Percentiles rank a stretch among this genome's conserved stretches.
phyloP scores from a whole-genome alignment of 2,329 filamentous ascomycete species.

The Aspergillus sclerotialis region DNA sequence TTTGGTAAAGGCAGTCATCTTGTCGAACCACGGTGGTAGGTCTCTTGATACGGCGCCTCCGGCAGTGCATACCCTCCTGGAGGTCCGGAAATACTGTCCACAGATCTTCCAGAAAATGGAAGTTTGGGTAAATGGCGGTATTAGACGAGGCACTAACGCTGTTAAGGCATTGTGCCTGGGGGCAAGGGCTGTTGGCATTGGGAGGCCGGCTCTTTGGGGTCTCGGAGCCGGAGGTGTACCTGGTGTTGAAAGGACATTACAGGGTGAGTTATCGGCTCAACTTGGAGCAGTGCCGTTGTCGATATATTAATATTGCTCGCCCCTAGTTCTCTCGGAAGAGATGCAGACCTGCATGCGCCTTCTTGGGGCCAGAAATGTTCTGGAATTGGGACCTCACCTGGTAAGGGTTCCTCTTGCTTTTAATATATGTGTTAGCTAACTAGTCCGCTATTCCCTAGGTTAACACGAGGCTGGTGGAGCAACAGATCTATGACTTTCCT shows the following conservation, averaged over 20 bases:
- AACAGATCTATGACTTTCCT: too few relatives aligned
- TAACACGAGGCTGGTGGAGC: too few relatives aligned
- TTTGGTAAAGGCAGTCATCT: slow-evolving; percentile 80
- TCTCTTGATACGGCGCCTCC: slow-evolving; percentile 90
- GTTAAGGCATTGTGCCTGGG: slow-evolving; percentile 92
- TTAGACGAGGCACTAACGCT: slow-evolving; percentile 86
- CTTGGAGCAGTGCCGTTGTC: too few relatives aligned
- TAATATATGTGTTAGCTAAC: too few relatives aligned
- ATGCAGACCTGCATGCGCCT: slow-evolving; percentile 99
- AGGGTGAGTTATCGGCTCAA: too few relatives aligned
- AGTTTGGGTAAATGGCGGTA: slow-evolving; percentile 83
- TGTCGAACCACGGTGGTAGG: slow-evolving; percentile 92
- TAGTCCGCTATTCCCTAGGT: too few relatives aligned
- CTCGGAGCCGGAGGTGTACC: slow-evolving; percentile 87
- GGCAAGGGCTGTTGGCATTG: slow-evolving; percentile 87
- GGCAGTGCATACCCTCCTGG: slow-evolving; percentile 81
- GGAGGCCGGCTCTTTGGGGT: slow-evolving; percentile 88
- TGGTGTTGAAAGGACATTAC: slow-evolving; percentile 88
- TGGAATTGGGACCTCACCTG: slow-evolving; percentile 72
- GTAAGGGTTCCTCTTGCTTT: too few relatives aligned
- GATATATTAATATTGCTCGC: too few relatives aligned
- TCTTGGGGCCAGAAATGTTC: slow-evolving; percentile 69
- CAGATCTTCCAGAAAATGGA: too few relatives aligned
- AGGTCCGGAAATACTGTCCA: slow-evolving; percentile 70
- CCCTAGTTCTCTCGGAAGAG: slow-evolving; percentile 88